These are phyloP conservation scores for Fusarium tjaetaba DNA, from an alignment of 2,329 filamentous ascomycete genomes.

Conservation along the genomic window DNA sequence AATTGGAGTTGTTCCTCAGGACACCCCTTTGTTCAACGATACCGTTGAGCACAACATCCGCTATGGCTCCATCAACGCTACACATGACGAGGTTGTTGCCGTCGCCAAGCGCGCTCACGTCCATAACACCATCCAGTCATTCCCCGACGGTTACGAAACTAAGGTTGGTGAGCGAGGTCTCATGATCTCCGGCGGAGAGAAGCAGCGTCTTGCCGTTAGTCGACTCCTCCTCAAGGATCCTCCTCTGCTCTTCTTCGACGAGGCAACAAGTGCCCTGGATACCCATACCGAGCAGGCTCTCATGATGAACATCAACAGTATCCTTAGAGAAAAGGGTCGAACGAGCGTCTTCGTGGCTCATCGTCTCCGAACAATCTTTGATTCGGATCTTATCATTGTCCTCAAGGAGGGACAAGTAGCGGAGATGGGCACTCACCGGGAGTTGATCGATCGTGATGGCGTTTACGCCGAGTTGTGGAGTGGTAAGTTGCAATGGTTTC, in stretches of 20 bases:
- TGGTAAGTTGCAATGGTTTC: slow-evolving; percentile 62
- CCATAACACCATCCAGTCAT: slow-evolving; percentile 80
- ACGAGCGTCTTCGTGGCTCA: slow-evolving; percentile 97
- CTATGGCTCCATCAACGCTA: slow-evolving; percentile 85
- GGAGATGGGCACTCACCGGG: slow-evolving; percentile 87
- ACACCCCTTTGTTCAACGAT: slow-evolving; percentile 97
- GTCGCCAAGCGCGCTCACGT: slow-evolving; percentile 87
- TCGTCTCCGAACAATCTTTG: slow-evolving; percentile 90
- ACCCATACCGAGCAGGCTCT: slow-evolving; percentile 93
- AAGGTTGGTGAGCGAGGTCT: slow-evolving; percentile 93
- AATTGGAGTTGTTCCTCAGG: slow-evolving; percentile 96
- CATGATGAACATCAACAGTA: slow-evolving; percentile 91
- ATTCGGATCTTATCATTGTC: slow-evolving; percentile 93
- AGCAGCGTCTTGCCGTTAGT: slow-evolving; percentile 88
- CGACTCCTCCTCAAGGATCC: slow-evolving; percentile 89
- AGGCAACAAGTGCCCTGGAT: slow-evolving; percentile 91
- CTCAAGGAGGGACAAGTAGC: slow-evolving; percentile 85
- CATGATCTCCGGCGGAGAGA: slow-evolving; percentile 97
- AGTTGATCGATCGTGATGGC: slow-evolving; percentile 80
- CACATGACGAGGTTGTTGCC: slow-evolving; percentile 75
- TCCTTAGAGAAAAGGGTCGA: slow-evolving; percentile 85
- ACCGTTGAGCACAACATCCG: slow-evolving; percentile 95
- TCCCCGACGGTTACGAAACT: slow-evolving; percentile 89
- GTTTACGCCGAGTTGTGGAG: slow-evolving; percentile 93
- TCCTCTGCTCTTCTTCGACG: slow-evolving; percentile 91